Evolutionary conservation across 2,329 filamentous ascomycete species (phyloP).

Genomic region (Orbilia quercus): DNA sequence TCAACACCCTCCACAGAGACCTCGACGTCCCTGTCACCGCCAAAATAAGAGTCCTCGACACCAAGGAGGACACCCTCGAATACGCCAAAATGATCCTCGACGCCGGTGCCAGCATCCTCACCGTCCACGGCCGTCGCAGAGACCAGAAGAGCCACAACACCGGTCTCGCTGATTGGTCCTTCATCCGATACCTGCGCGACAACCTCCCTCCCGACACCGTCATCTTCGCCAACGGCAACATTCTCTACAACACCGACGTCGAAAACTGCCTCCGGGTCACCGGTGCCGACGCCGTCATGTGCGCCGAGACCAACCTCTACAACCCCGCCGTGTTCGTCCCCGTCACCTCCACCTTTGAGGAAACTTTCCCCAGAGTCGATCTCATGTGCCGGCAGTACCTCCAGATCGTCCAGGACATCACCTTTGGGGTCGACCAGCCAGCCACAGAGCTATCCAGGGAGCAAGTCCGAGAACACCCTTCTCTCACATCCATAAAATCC

Average conservation of each 20-base stretch:
- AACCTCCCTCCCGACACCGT: slow-evolving; percentile 87
- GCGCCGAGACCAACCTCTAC: slow-evolving; percentile 91
- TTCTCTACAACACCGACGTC: slow-evolving; percentile 82
- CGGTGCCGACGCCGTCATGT: slow-evolving; percentile 93
- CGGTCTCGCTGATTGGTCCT: slow-evolving; percentile 90
- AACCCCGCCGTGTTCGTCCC: slow-evolving; percentile 87
- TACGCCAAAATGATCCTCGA: slow-evolving; percentile 88
- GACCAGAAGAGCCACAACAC: slow-evolving; percentile 98
- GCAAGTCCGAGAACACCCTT: slow-evolving; percentile 65
- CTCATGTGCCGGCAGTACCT: slow-evolving; percentile 87
- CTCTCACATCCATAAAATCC: slow-evolving; percentile 83
- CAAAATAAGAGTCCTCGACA: slow-evolving; percentile 91
- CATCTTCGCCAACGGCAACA: slow-evolving; percentile 96
- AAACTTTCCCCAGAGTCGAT: slow-evolving; percentile 88
- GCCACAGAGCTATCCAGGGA: slow-evolving; percentile 60
- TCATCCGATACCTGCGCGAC: slow-evolving; percentile 83
- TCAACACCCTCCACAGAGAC: slow-evolving; percentile 81
- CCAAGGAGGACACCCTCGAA: slow-evolving; percentile 82
- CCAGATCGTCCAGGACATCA: slow-evolving; percentile 75
- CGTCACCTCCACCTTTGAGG: slow-evolving; percentile 76
- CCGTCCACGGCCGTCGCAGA: slow-evolving; percentile 86
- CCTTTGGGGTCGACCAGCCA: slow-evolving; percentile 34
- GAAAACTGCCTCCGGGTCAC: slow-evolving; percentile 81
- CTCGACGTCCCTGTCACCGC: slow-evolving; percentile 88
- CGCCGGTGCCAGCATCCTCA: slow-evolving; percentile 91